Conservation (phyloP, 169 alveolate species). For the Plasmodium ovale region DNA sequence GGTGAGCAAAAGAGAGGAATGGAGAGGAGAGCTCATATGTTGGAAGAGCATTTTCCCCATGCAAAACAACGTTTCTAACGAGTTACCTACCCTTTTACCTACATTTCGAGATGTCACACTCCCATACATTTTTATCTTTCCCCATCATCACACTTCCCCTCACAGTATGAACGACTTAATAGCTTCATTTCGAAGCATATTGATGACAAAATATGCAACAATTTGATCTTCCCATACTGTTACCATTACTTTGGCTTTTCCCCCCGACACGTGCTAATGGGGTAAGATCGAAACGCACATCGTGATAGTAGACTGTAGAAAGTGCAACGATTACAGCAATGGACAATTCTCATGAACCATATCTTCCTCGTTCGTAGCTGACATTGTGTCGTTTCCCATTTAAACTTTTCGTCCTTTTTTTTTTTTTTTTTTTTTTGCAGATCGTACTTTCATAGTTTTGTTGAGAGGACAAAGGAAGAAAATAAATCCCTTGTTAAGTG, state of each 20-base stretch:
- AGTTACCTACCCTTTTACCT: too few species aligned
- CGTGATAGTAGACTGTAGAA: too few species aligned
- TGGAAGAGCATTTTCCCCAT: not conserved
- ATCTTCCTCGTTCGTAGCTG: too few species aligned
- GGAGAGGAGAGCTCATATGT: not conserved
- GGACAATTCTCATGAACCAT: too few species aligned
- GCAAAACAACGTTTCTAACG: too few species aligned
- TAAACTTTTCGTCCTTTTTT: too few species aligned
- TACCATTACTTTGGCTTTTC: slow-evolving; percentile 34
- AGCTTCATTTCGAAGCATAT: slow-evolving; percentile 1
- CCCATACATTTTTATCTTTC: not conserved
- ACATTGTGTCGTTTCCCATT: too few species aligned
- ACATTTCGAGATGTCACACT: not conserved
- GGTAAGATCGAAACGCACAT: slow-evolving; percentile 13
- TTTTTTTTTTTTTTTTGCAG: slow-evolving; percentile 8
- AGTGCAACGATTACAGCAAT: too few species aligned
- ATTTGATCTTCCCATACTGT: slow-evolving; percentile 39
- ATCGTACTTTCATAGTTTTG: slow-evolving; percentile 22
- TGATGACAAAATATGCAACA: slow-evolving; percentile 22
- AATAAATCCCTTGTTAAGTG: slow-evolving; percentile 19
- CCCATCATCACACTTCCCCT: not conserved
- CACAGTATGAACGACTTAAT: slow-evolving; percentile 9
- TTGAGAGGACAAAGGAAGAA: not conserved
- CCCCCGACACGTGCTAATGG: slow-evolving; percentile 37
- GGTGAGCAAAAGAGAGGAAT: not conserved